Base-by-base conservation (phyloP, 306 rosid genomes). In the barrel medic (Medicago truncatula) region DNA sequence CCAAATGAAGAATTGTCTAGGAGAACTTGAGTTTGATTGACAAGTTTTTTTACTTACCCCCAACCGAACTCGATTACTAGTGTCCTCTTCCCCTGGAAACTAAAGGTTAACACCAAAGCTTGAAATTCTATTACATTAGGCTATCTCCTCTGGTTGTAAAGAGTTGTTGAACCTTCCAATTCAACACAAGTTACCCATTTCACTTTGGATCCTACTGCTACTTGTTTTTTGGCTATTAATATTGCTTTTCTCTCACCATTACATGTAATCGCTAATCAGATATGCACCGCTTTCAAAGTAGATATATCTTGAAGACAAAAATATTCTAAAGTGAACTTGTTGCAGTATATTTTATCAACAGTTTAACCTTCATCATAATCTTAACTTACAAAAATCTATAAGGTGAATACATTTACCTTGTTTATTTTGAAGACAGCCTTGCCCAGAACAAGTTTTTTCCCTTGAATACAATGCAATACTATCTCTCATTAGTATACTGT, bases 391-490 rank as follows among this genome's bases (percentile, higher is more conserved):
- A 14, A 34, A 62, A 58, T 73, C 41, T 8, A 73, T 0, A 71
- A 54, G 23, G 34, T 71, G 44, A 10, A 49, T 47, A 47, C 43
- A 14, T 1, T 25, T 13, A 44, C 13, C 15, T 47, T 47, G 14
- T 40, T 56, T n/a, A 39, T 61, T 38, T 54, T 12, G 18, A 21
- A 54, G 8, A 21, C 23, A 20, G 16, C 56, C 12, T 43, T 9
- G 5, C 14, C 46, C 21, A 38, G 1, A 62, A 39, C 4, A 39
- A 12, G 16, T n/a, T 50, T 61, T 53, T 18, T 53, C 59, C 62
- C 52, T 50, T 50, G 21, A 8, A 62, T 50, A 25, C 43, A 57
- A 58, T 25, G 67, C 67, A 75, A 63, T 70, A 39, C 4, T 81
- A 61, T 69, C 31, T 17, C 8, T 21, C 36, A 80, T 39, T 25